Evolutionary conservation across 805 yeast genomes (phyloP), one percentile per base, ranked within the genome.

Genomic region (Metschnikowia colocasiae): DNA sequence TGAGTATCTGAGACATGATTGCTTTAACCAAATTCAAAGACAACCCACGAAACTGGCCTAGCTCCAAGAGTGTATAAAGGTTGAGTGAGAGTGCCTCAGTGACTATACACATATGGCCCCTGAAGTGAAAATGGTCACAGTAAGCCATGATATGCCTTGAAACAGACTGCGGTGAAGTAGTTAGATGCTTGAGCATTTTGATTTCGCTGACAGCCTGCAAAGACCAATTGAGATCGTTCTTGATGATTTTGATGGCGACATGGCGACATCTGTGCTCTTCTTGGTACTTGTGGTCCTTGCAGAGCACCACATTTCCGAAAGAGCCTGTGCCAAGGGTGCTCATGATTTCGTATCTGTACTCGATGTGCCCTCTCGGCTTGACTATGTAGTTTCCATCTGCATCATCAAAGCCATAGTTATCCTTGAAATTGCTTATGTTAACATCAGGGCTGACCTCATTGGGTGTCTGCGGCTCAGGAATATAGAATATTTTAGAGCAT

Each of bases 71-170:
- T 32, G 88, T 84, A 55, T 78, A 85, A 30, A 88, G 60, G 48
- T 86, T 87, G 15, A 85, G 64, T 0, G 88, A 80, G 16, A 89
- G 67, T 5, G 84, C 63, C 59, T 89, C 96, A 0, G 91, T 85
- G 1, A 81, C 80, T 32, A 88, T 85, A 62, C 95, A 88, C 69
- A 88, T 78, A 34, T 88, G 96, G 18, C 87, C 83, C 48, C 95
- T 72, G 61, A 88, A 89, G 53, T 79, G 80, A 65, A 88, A 88
- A 64, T 86, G 89, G 35, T 82, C 86, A 31, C 71, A 59, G 56
- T 83, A 85, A 16, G 73, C 63, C 37, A 87, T 60, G n/a, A 83
- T 66, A 36, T 63, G 55, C 47, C 60, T 59, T 34, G 54, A 48
- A 37, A 62, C 27, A 15, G 26, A 51, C 5, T 34, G 22, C 19